Conservation (phyloP, 2,329 filamentous ascomycete genomes). For the Microcyclospora pomicola region DNA sequence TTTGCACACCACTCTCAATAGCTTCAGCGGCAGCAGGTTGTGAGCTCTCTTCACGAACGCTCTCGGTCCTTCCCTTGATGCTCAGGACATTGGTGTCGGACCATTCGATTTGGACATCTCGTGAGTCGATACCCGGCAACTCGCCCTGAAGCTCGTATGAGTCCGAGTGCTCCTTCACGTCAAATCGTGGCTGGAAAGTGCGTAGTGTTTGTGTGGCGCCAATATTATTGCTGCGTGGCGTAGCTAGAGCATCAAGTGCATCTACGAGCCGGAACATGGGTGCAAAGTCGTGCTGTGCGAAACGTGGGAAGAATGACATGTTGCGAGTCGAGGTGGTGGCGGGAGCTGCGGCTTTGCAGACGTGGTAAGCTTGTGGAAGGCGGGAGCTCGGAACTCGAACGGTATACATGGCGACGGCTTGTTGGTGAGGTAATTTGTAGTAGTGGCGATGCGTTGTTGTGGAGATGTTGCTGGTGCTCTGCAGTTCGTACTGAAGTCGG, state of each 20-base stretch:
- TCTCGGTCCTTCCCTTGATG: conserved; percentile 56
- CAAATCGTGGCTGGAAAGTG: conserved; percentile 63
- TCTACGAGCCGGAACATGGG: conserved; percentile 35
- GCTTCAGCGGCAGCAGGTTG: conserved; percentile 31
- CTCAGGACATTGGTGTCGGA: conserved; percentile 59
- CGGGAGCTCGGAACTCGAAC: conserved; percentile 5
- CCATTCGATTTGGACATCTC: conserved; percentile 66
- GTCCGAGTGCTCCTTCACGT: conserved; percentile 55
- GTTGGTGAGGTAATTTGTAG: background rate
- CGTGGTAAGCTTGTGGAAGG: conserved; percentile 18
- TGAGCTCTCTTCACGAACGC: conserved; percentile 43
- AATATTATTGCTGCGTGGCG: conserved; percentile 12
- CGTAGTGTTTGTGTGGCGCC: conserved; percentile 22
- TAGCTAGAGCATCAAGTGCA: conserved; percentile 28
- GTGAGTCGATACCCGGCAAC: conserved; percentile 60
- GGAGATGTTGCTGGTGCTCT: background rate
- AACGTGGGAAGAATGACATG: conserved; percentile 26
- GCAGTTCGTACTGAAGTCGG: no score
- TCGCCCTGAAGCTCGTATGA: conserved; percentile 68
- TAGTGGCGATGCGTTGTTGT: background rate
- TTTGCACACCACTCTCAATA: conserved; percentile 28
- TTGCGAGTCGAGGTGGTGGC: conserved; percentile 17
- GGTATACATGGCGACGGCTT: background rate
- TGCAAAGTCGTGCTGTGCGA: conserved; percentile 23
- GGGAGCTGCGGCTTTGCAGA: conserved; percentile 13